Conservation (phyloP, 202 grass and related monocot species). For the Eragrostis tef region DNA sequence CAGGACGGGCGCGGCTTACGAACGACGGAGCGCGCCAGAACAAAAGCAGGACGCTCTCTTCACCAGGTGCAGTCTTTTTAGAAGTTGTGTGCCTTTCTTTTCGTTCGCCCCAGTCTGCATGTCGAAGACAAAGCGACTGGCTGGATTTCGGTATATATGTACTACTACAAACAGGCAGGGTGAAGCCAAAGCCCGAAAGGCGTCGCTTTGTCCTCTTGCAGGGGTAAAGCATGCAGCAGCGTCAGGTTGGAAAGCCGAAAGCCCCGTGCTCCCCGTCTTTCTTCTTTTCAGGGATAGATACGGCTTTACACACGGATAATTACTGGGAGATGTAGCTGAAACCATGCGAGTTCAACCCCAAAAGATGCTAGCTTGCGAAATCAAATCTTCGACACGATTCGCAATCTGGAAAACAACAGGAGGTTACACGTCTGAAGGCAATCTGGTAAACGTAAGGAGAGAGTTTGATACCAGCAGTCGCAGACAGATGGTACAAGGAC, state of each 20-base stretch:
- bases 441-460: background rate
- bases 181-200: slow-evolving; percentile 37
- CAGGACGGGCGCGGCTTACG: background rate
- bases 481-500: slow-evolving; percentile 5
- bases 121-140: slow-evolving; percentile 41
- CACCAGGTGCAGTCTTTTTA: slow-evolving; percentile 46
- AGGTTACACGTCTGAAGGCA: background rate
- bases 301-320: slow-evolving; percentile 5
- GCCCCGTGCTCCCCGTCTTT: background rate
- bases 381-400: background rate
- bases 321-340: background rate
- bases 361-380: background rate
- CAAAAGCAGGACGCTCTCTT: slow-evolving; percentile 18
- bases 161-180: background rate
- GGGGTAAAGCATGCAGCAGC: slow-evolving; percentile 31
- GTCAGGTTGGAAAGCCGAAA: background rate
- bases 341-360: background rate
- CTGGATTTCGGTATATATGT: background rate
- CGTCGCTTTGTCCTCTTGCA: slow-evolving; percentile 50
- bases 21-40: background rate
- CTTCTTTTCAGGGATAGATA: slow-evolving; percentile 30
- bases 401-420: background rate
- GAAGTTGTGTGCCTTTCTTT: slow-evolving; percentile 29
- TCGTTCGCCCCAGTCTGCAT: slow-evolving; percentile 27
- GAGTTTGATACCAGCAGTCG: background rate